Conservation (phyloP, 352 stramenopile species). For the Globisporangium uncinulatum region DNA sequence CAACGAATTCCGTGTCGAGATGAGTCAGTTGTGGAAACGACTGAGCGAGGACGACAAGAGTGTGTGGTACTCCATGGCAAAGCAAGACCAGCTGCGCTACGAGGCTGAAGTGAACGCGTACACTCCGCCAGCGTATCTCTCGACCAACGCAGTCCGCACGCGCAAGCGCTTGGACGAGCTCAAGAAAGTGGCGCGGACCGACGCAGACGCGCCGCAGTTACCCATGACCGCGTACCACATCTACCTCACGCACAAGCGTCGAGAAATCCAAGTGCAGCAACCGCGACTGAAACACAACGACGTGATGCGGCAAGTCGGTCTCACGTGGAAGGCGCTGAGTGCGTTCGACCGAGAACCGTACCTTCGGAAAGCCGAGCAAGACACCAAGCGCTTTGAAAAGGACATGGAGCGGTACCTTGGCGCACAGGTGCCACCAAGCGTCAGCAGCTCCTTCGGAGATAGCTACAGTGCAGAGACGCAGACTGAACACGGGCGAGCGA, state of each 20-base stretch:
- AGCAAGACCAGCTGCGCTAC: slow-evolving; percentile 38
- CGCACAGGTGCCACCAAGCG: slow-evolving; percentile 2
- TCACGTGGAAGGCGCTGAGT: slow-evolving; percentile 36
- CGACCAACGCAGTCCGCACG: slow-evolving; percentile 12
- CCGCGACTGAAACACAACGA: slow-evolving; percentile 34
- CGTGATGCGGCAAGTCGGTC: slow-evolving; percentile 38
- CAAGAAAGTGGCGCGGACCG: slow-evolving; percentile 21
- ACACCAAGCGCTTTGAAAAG: slow-evolving; percentile 37
- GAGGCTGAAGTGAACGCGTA: slow-evolving; percentile 44
- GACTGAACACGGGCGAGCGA: not conserved
- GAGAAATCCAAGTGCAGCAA: slow-evolving; percentile 22
- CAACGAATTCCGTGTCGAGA: slow-evolving; percentile 51
- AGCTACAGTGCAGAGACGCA: slow-evolving; percentile 6
- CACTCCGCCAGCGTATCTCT: slow-evolving; percentile 32
- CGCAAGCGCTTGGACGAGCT: slow-evolving; percentile 33
- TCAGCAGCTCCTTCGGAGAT: slow-evolving; percentile 1
- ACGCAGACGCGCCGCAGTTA: slow-evolving; percentile 27
- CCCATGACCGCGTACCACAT: slow-evolving; percentile 40
- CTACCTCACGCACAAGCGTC: slow-evolving; percentile 31
- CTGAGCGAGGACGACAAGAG: slow-evolving; percentile 36
- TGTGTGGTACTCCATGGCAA: slow-evolving; percentile 41
- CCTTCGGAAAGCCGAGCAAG: slow-evolving; percentile 29
- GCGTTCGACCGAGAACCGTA: slow-evolving; percentile 26
- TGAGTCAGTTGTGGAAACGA: slow-evolving; percentile 44
- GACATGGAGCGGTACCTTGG: slow-evolving; percentile 38